phyloP scores from a whole-genome alignment of 2,329 filamentous ascomycete species.

The Colletotrichum zoysiae region DNA sequence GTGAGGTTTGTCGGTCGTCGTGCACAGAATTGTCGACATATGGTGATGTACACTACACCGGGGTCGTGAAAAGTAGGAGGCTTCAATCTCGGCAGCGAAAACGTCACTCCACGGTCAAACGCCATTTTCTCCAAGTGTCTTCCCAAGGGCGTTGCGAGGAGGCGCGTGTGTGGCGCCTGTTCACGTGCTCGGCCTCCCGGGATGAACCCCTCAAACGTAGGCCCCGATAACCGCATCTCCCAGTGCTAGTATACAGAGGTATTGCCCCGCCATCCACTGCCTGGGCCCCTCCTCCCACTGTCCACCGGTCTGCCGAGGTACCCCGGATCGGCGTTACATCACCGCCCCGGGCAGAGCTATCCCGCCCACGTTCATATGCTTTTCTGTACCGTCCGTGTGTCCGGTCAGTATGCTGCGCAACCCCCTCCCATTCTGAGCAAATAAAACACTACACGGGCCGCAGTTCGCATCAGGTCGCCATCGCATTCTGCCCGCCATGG shows the following conservation, averaged over 20 bases:
- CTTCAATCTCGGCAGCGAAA: too few species aligned
- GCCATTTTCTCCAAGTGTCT: not conserved
- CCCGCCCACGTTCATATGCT: slow-evolving; percentile 35
- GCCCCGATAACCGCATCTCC: slow-evolving; percentile 33
- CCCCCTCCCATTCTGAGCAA: not conserved
- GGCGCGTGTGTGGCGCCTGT: slow-evolving; percentile 29
- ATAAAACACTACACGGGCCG: slow-evolving; percentile 13
- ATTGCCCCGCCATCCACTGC: slow-evolving; percentile 25
- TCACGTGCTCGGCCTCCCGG: slow-evolving; percentile 15
- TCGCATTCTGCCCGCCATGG: slow-evolving; percentile 49
- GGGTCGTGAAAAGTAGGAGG: not conserved
- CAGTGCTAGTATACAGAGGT: not conserved
- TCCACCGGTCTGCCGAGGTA: slow-evolving; percentile 38
- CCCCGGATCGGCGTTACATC: slow-evolving; percentile 40
- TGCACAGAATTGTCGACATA: not conserved
- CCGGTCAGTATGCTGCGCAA: not conserved
- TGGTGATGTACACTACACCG: too few species aligned
- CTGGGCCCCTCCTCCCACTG: slow-evolving; percentile 5
- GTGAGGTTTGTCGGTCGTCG: not conserved
- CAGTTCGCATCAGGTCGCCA: slow-evolving; percentile 5
- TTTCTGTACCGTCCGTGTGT: slow-evolving; percentile 11
- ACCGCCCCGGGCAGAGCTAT: slow-evolving; percentile 37
- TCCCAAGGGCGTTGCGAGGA: slow-evolving; percentile 15
- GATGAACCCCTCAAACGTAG: not conserved
- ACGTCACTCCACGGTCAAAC: not conserved